Percentiles rank a stretch among this genome's conserved stretches.
phyloP scores from a whole-genome alignment of 2,329 filamentous ascomycete species.

The Trichoderma sp. region DNA sequence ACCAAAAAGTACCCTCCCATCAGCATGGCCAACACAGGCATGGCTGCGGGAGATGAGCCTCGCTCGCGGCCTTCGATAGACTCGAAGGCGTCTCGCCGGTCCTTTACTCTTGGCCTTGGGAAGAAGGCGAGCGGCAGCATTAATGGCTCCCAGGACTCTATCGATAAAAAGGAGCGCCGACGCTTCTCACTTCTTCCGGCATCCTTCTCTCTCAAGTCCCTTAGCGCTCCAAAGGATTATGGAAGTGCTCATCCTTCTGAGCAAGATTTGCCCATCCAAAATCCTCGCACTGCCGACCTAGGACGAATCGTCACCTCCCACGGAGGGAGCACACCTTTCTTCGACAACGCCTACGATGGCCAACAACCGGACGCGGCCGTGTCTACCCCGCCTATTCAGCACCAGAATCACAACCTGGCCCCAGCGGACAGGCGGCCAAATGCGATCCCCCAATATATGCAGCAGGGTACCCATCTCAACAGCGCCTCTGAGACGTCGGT shows the following conservation, averaged over 20 bases:
- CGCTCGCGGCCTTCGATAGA: constrained; percentile 62
- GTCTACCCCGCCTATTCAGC: constrained; percentile 32
- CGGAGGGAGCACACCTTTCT: constrained; percentile 37
- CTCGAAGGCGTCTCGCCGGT: constrained; percentile 62
- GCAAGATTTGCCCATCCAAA: constrained; percentile 52
- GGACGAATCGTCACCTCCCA: constrained; percentile 35
- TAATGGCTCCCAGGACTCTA: constrained; percentile 51
- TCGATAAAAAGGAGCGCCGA: constrained; percentile 57
- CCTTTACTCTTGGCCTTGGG: constrained; percentile 65
- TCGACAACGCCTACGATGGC: constrained; percentile 40
- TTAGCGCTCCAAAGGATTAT: constrained; percentile 54
- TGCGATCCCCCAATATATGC: constrained; percentile 47
- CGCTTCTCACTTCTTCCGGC: constrained; percentile 69
- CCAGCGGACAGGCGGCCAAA: constrained; percentile 41
- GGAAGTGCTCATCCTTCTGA: constrained; percentile 44
- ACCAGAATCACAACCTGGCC: constrained; percentile 41
- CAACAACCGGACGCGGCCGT: constrained; percentile 34
- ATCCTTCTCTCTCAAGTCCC: constrained; percentile 62
- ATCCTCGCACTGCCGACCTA: constrained; percentile 33
- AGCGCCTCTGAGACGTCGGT: constrained; percentile 54
- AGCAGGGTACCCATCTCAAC: constrained; percentile 43
- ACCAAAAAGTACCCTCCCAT: constrained; percentile 79
- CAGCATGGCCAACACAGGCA: constrained; percentile 73
- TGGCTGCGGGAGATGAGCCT: constrained; percentile 41
- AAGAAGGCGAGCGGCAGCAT: constrained; percentile 71